Evolutionary conservation across 1,139 yeast genomes (phyloP).

Genomic region (Ogataea hybrid): DNA sequence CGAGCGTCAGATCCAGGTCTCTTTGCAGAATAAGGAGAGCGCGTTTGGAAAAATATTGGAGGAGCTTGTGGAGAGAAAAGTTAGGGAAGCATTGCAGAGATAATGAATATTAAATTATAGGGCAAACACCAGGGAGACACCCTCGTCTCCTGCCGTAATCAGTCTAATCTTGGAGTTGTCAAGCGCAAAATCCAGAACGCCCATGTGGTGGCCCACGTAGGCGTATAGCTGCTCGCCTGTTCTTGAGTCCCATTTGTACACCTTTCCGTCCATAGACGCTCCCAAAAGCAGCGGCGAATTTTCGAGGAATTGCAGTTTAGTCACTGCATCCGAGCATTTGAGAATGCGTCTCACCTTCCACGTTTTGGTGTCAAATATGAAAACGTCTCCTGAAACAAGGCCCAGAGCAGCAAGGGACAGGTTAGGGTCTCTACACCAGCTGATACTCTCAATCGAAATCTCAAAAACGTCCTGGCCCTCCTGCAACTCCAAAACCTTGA

Average conservation of each 20-base stretch:
- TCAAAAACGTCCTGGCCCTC: conserved; percentile 68
- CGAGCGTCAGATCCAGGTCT: conserved; percentile 73
- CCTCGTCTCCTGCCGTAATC: conserved; percentile 97
- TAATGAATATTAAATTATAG: conserved; percentile 7
- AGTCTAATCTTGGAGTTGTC: conserved; percentile 60
- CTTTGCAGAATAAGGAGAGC: conserved; percentile 53
- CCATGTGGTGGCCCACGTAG: conserved; percentile 93
- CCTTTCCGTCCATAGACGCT: conserved; percentile 79
- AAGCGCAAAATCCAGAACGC: conserved; percentile 76
- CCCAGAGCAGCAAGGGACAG: conserved; percentile 79
- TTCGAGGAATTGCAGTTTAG: conserved; percentile 68
- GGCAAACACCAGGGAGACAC: conserved; percentile 77
- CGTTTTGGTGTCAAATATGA: conserved; percentile 76
- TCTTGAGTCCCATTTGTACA: conserved; percentile 87
- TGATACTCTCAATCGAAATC: conserved; percentile 79
- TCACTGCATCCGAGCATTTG: conserved; percentile 75
- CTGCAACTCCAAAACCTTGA: conserved; percentile 59
- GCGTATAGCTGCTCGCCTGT: conserved; percentile 73
- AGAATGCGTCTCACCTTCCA: conserved; percentile 83
- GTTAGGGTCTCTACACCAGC: conserved; percentile 61
- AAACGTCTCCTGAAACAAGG: conserved; percentile 80
- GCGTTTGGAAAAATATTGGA: conserved; percentile 44
- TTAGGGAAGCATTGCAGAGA: conserved; percentile 25
- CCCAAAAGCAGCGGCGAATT: conserved; percentile 62
- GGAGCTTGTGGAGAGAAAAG: conserved; percentile 50